Evolutionary conservation across 441 rosid species (phyloP), one percentile per base, ranked within the genome.

Genomic region (Bruguiera hainesii): DNA sequence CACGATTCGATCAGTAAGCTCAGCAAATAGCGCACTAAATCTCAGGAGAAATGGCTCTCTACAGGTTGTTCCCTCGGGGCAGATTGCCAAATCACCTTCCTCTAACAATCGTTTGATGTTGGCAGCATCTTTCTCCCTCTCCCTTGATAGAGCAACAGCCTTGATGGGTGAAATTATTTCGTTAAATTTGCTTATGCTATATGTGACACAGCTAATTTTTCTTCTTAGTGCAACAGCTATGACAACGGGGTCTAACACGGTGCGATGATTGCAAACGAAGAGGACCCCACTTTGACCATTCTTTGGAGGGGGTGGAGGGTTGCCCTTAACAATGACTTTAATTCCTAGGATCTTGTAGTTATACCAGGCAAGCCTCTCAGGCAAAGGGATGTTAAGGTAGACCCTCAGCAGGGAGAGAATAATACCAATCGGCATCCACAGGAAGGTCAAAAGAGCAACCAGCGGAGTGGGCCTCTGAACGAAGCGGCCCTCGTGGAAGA

Each of bases 51-150:
- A 94, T 19, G 99, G 97, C 66, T 94, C 98, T 2, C 99, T 81
- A n/a, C 99, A 89, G 0, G 99, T 94, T 1, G 99, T 94, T 28
- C 99, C 99, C 66, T 94, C 99, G 0, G 98, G 97, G 73, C 98
- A 94, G 6, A 94, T 87, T 56, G 91, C 96, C 64, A 94, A 68
- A 71, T 94, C 99, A 0, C 98, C 99, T 76, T 94, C 98, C 60
- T 88, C 85, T 1, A 94, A 83, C 49, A 94, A 76, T 35, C 82
- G 81, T 72, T 85, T 88, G 61, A 94, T 94, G 64, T 87, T 73
- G 0, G 75, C 89, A 0, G 99, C 97, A n/a, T 94, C 99, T 73
- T 56, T 88, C 50, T 88, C 88, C 16, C 97, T 72, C 51, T 94
- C 96, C 56, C 98, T 82, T 1, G 98, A 79, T 67, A 94, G 77